These are phyloP conservation scores for Suillus luteus DNA, from an alignment of 768 basidiomycete genomes.

Conservation along the genomic window DNA sequence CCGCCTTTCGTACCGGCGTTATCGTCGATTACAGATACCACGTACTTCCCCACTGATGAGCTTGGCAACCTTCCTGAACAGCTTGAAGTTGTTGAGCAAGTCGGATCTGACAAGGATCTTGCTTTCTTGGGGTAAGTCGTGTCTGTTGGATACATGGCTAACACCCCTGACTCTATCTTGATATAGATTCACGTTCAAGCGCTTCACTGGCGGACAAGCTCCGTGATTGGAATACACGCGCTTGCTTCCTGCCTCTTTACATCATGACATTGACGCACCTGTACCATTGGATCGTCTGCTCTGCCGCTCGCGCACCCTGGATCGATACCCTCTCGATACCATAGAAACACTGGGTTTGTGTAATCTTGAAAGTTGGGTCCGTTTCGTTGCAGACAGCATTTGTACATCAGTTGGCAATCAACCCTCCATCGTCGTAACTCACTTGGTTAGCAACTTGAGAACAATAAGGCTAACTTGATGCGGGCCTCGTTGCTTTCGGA, in stretches of 20 bases:
- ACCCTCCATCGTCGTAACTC: background rate
- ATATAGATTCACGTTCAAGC: slow-evolving; percentile 82
- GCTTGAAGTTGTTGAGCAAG: slow-evolving; percentile 58
- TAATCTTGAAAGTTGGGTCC: slow-evolving; percentile 27
- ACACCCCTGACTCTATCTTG: slow-evolving; percentile 11
- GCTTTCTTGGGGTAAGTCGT: slow-evolving; percentile 61
- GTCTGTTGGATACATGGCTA: slow-evolving; percentile 4
- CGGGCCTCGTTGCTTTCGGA: slow-evolving; percentile 1
- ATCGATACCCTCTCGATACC: slow-evolving; percentile 31
- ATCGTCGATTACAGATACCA: slow-evolving; percentile 90
- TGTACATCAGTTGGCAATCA: slow-evolving; percentile 20
- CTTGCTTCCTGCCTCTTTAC: slow-evolving; percentile 3
- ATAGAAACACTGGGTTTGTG: slow-evolving; percentile 25
- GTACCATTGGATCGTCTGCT: slow-evolving; percentile 1
- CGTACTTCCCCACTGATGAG: slow-evolving; percentile 96
- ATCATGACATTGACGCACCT: slow-evolving; percentile 7
- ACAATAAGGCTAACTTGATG: background rate
- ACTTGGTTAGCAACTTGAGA: background rate
- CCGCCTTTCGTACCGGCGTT: slow-evolving; percentile 95
- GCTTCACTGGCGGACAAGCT: slow-evolving; percentile 42
- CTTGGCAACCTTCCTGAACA: slow-evolving; percentile 69
- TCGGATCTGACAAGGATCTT: slow-evolving; percentile 67
- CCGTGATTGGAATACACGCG: slow-evolving; percentile 3
- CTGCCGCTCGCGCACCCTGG: slow-evolving; percentile 7
- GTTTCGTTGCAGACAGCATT: slow-evolving; percentile 18